Base-by-base conservation (phyloP, 768 basidiomycete genomes). In the Hortiboletus campestris region DNA sequence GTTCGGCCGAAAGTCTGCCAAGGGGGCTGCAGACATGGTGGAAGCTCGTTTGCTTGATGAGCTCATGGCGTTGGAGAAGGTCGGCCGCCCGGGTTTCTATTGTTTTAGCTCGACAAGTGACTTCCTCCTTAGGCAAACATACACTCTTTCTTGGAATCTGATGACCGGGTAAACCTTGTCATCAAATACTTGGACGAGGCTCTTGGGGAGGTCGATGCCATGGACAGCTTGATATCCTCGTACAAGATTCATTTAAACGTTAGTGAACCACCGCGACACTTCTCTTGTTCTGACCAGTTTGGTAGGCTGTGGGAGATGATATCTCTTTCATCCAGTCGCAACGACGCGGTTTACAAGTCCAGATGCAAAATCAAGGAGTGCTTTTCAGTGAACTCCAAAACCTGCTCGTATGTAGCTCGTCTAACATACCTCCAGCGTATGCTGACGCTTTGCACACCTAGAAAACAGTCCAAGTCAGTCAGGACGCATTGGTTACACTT, bases 171-270 rank as follows among this genome's bases (percentile, higher is more conserved):
- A 52, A 81, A 79, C 41, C 74, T 87, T 10, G 95, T 99, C 29
- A 73, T 97, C 67, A 91, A 89, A 61, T 88, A 83, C 66, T 83
- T 99, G 63, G 95, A 98, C 54, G 89, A 94, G 35, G 93, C 94
- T 5, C 74, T 98, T 34, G 74, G 80, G 9, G 95, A 98, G 71
- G 78, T 98, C 40, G 94, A 98, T 66, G 85, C 80, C 53, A 89
- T 98, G 83, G 94, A 97, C 62, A 83, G 85, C 51, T 80, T 91
- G 44, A 82, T 99, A 47, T 90, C 91, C 0, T 88, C 94, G 0
- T 98, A 98, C 76, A 96, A 95, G 72, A 94, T 98, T 54, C 95
- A 98, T 71, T 74, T 99, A 38, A 96, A 97, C 68, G 97, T 94
- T 59, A 64, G 89, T 68, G 45, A 40, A 48, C 35, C 53, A 42